Base-by-base conservation (phyloP, 495 filamentous ascomycete species). In the Aspergillus diversus region DNA sequence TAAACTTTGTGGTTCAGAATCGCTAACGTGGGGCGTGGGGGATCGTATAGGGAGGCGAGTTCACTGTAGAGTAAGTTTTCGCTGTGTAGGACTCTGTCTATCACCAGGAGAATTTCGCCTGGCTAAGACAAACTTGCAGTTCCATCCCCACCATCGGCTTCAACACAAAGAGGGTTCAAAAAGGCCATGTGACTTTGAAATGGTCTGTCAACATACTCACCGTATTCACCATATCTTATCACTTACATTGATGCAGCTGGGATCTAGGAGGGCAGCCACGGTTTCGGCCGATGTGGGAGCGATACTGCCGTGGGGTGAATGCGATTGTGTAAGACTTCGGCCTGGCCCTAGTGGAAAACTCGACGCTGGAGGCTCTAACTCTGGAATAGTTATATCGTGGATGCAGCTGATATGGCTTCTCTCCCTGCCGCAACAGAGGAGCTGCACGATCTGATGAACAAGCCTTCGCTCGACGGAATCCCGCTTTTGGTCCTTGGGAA, bases 251-350 rank as follows among this genome's bases (percentile, higher is more conserved):
- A 56, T 55, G 39, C 63, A 91, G 89, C 74, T 99, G 95, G 95
- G 95, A 99, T 81, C 83, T 99, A 66, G 95, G 95, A 63, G 95
- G 95, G 32, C 95, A 99, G 81, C 94, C 94, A 70, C 87, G 95
- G 65, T 99, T 98, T 79, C 90, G 95, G 66, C 90, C 92, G 63
- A 99, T 99, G 95, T 99, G 95, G 95, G 95, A 98, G 82, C 84
- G 95, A 68, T 99, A 99, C 77, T 99, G 95, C 80, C 90, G 92
- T 51, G 93, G 92, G 46, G 95, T 97, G 65, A 97, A 97, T 77
- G 95, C 95, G 64, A 98, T 99, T 67, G 93, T 99, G 89, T 91
- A 84, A 77, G 82, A 34, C 48, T 7, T 43, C 34, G 31, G 31
- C 54, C n/a, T 11, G 12, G 46, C 39, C 46, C 42, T 6, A 17